Evolutionary conservation across 176 grass and related monocot species (phyloP).

Genomic region (Cenchrus purpureus): DNA sequence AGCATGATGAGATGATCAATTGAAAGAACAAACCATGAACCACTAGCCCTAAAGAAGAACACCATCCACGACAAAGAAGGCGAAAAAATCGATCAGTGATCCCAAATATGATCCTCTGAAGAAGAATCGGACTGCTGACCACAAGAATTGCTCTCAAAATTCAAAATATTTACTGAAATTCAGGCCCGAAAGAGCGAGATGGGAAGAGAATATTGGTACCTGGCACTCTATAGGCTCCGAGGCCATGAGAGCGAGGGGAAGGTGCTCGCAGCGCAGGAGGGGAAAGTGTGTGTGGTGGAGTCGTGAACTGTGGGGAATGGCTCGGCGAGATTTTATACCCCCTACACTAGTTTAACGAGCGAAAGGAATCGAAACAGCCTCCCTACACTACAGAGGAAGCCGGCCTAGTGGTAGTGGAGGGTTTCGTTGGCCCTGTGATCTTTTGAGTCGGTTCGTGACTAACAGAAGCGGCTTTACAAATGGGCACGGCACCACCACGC

Average conservation of each 20-base stretch:
- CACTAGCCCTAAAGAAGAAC: background rate
- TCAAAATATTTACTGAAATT: background rate
- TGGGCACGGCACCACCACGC: conserved; percentile 43
- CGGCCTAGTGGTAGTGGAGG: background rate
- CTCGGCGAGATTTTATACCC: conserved; percentile 41
- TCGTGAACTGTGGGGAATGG: conserved; percentile 45
- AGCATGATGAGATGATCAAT: conserved; percentile 13
- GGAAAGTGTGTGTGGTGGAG: conserved; percentile 48
- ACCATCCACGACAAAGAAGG: no score
- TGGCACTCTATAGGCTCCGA: conserved; percentile 54
- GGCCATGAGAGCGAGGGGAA: conserved; percentile 47
- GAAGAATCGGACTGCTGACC: background rate
- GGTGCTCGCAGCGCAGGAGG: conserved; percentile 30
- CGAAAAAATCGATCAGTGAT: background rate
- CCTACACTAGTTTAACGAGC: conserved; percentile 39
- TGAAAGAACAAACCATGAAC: background rate
- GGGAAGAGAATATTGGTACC: conserved; percentile 32
- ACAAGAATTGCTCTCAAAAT: background rate
- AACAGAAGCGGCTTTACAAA: conserved; percentile 45
- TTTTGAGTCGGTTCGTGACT: conserved; percentile 36
- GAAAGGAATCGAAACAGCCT: conserved; percentile 31
- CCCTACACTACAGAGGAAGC: background rate
- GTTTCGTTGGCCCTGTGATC: conserved; percentile 33
- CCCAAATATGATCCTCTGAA: background rate
- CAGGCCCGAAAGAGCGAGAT: background rate